Conservation (phyloP, 306 rosid genomes). For the Castanospermum australe region DNA sequence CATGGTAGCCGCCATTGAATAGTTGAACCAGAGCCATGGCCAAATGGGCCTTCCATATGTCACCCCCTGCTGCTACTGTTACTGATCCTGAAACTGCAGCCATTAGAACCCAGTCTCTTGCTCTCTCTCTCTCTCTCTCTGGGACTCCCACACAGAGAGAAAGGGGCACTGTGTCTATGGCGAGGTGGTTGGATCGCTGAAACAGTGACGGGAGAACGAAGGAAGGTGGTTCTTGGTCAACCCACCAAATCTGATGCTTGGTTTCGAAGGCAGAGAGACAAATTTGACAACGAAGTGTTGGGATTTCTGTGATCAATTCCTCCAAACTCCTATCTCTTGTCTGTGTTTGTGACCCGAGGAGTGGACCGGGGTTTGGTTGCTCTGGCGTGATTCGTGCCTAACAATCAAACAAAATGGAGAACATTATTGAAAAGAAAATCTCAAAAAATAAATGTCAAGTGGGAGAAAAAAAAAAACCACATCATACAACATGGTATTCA, state of each 20-base stretch:
- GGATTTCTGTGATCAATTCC: too few species aligned
- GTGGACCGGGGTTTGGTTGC: too few species aligned
- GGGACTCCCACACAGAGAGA: background rate
- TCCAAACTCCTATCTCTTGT: too few species aligned
- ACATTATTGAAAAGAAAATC: too few species aligned
- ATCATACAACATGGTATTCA: too few species aligned
- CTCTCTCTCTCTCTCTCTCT: background rate
- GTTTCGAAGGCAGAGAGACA: background rate
- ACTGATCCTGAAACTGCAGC: conserved; percentile 38
- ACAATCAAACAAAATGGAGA: too few species aligned
- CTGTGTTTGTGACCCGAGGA: too few species aligned
- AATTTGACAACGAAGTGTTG: background rate
- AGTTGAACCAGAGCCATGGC: conserved; percentile 79
- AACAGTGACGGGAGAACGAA: background rate
- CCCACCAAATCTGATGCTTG: conserved; percentile 23
- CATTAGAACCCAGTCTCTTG: conserved; percentile 22
- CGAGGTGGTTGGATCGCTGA: background rate
- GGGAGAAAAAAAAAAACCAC: too few species aligned
- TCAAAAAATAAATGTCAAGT: too few species aligned
- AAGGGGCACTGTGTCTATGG: too few species aligned
- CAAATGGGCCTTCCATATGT: conserved; percentile 65
- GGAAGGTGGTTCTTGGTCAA: background rate
- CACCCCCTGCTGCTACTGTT: conserved; percentile 24
- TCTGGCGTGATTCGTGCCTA: too few species aligned
- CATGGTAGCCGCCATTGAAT: conserved; percentile 86